These are phyloP conservation scores for Xylaria acuta DNA, from an alignment of 495 filamentous ascomycete species.

Conservation along the genomic window DNA sequence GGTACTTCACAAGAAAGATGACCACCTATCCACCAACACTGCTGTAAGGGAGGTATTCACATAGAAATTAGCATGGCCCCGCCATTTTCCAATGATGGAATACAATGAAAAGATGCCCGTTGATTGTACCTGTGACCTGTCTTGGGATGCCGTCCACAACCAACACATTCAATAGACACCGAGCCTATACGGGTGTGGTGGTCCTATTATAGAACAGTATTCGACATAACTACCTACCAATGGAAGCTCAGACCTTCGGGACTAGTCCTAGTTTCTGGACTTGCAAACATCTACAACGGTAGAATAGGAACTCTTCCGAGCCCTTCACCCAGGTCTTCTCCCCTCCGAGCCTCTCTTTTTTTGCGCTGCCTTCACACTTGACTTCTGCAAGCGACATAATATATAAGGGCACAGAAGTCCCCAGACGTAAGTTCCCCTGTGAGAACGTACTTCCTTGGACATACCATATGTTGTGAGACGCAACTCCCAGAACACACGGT, in stretches of 20 bases:
- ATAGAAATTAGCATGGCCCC: not conserved
- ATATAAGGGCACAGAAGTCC: not conserved
- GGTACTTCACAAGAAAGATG: not conserved
- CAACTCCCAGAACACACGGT: slow-evolving; percentile 9
- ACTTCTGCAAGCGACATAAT: not conserved
- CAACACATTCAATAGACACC: not conserved
- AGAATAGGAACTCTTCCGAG: not conserved
- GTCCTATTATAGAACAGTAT: not conserved
- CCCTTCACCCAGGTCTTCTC: not conserved
- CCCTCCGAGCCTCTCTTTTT: not conserved
- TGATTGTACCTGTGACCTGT: not conserved
- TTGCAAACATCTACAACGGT: not conserved
- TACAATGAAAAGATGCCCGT: not conserved
- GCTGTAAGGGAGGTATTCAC: not conserved
- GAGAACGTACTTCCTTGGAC: not conserved
- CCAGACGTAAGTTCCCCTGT: not conserved
- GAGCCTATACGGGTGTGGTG: not conserved
- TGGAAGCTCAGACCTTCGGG: not conserved
- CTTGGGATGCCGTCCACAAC: not conserved
- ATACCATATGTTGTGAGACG: not conserved
- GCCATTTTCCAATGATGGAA: not conserved
- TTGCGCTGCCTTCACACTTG: not conserved
- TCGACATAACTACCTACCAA: not conserved
- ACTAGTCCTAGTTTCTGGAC: not conserved
- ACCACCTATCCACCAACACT: not conserved